Percentiles rank a stretch among this genome's conserved stretches.
Conservation (phyloP, 2,329 filamentous ascomycete species). For the Nakataea oryzae region DNA sequence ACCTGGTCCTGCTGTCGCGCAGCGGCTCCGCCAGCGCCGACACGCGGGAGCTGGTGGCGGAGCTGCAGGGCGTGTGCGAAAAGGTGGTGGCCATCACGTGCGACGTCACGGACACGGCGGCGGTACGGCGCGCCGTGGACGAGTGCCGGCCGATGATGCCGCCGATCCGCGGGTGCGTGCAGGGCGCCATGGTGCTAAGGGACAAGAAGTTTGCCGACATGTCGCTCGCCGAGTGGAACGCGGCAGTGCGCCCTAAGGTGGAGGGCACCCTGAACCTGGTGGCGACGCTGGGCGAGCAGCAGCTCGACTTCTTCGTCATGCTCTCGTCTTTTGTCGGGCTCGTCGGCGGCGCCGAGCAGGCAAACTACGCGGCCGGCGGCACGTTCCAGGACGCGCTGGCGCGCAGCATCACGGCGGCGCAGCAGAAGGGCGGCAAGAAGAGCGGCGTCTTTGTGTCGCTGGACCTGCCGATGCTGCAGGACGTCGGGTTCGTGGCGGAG, state of each 20-base stretch:
- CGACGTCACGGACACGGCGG: not conserved
- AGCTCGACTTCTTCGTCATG: constrained; percentile 27
- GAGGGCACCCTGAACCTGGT: constrained; percentile 14
- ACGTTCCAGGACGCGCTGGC: constrained; percentile 19
- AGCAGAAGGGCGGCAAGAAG: not conserved
- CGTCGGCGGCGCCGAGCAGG: constrained; percentile 22
- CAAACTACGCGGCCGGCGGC: constrained; percentile 27
- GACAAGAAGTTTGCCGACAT: constrained; percentile 2
- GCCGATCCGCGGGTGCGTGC: constrained; percentile 22
- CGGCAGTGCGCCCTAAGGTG: constrained; percentile 6
- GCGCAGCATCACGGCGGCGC: not conserved
- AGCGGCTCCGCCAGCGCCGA: constrained; percentile 6
- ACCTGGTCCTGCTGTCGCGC: constrained; percentile 11
- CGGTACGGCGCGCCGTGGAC: not conserved
- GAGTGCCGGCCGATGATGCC: constrained; percentile 3
- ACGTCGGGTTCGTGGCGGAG: constrained; percentile 5
- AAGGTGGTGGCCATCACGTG: not conserved
- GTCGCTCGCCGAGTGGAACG: constrained; percentile 2
- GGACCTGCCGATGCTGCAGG: constrained; percentile 3
- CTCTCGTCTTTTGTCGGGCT: constrained; percentile 26
- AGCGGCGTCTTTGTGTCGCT: not conserved
- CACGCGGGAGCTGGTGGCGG: constrained; percentile 3
- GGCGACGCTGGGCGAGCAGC: not conserved
- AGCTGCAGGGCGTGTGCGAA: constrained; percentile 4
- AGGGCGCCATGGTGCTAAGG: constrained; percentile 18